Evolutionary conservation across 129 eudicot species (phyloP), one percentile per base, ranked within the genome.

Genomic region (Gnaphalium uliginosum): DNA sequence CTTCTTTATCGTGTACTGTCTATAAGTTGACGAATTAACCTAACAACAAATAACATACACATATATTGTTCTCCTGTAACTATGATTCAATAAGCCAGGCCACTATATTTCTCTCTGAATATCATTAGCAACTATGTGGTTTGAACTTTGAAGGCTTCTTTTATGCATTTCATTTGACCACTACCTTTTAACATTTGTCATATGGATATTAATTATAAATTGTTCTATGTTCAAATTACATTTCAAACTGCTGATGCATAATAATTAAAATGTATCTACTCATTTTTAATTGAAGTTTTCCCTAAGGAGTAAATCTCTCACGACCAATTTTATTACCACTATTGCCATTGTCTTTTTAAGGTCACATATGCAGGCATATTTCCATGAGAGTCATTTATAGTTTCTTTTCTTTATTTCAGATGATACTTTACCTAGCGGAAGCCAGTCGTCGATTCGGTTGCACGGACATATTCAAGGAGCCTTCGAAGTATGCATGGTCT

Each of bases 341-440:
- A 13, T 39, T 33, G 57, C 10, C 29, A 25, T 26, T 41, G 10
- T 22, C 53, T 17, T 78, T 78, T 35, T 29, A 24, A 62, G 32
- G 37, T 50, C 46, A 33, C 56, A 57, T 33, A 7, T 51, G 32
- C 27, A 18, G 22, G 25, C 48, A 33, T 54, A 33, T 37, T 65
- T 33, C 35, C 60, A 22, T 59, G 14, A 54, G 25, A 70, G 21
- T 56, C 23, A 63, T n/a, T 32, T 30, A 29, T 73, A 2, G 68
- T 37, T 19, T 13, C 10, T 59, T 59, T 33, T 61, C 39, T 66
- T 72, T 69, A 29, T 29, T 73, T 68, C 86, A 93, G 97, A 90
- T 91, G 99, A 85, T 94, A 71, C 94, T 94, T 56, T 86, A 82
- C 85, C 92, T 94, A 58, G 99, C 99, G 37, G 99, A 94, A 94